A percentile compares a stretch with the other conserved stretches of the same genome.
These are phyloP conservation scores for Fusarium denticulatum DNA, from an alignment of 2,329 filamentous ascomycete species.

Conservation along the genomic window DNA sequence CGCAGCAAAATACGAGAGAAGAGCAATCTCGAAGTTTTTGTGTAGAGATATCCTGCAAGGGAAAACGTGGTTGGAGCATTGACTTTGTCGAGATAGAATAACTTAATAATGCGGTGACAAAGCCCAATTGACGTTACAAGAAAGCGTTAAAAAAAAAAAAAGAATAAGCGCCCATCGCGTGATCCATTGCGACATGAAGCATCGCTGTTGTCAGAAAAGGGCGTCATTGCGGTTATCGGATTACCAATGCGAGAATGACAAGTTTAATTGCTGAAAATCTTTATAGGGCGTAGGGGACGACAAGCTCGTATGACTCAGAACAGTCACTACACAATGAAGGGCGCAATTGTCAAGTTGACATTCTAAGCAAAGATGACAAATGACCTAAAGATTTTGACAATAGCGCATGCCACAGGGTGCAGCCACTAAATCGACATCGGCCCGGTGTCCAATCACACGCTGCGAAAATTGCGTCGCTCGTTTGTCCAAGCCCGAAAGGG, in stretches of 20 bases:
- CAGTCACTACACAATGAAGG: background rate
- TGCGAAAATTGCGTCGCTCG: background rate
- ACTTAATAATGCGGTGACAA: background rate
- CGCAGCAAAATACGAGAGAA: background rate
- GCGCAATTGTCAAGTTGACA: background rate
- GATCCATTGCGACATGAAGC: background rate
- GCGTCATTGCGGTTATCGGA: background rate
- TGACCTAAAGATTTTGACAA: background rate
- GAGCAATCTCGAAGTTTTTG: constrained; percentile 4
- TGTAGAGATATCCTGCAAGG: constrained; percentile 30
- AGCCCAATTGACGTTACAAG: too few relatives aligned
- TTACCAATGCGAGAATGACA: background rate
- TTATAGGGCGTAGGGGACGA: background rate
- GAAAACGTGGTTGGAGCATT: constrained; percentile 28
- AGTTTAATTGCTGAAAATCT: background rate
- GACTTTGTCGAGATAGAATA: constrained; percentile 34
- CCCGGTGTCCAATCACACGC: background rate
- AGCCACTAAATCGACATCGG: background rate
- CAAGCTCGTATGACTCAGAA: background rate
- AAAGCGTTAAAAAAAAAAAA: too few relatives aligned
- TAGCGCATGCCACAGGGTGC: background rate
- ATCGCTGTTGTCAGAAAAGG: too few relatives aligned
- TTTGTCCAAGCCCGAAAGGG: background rate
- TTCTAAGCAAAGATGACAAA: background rate
- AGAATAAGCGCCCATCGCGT: background rate